A percentile compares a stretch with the other conserved stretches of the same genome.
phyloP scores from a whole-genome alignment of 1,284 basidiomycete species.

The Apiotrichum porosum region DNA sequence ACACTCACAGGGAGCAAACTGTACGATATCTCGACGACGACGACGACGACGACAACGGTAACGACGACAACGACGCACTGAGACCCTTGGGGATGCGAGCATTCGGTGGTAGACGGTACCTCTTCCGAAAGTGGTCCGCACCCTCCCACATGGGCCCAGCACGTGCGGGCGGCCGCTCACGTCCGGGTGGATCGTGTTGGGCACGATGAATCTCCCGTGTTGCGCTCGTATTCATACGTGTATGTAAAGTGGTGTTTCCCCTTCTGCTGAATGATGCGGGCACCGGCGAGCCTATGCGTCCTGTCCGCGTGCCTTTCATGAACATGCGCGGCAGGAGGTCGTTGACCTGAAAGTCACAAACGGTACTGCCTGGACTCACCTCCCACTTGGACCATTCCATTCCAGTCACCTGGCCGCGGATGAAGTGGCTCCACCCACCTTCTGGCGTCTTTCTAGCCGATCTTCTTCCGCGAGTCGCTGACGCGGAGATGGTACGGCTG shows the following conservation, averaged over 20 bases:
- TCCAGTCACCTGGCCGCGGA: constrained; percentile 61
- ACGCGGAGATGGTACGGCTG: constrained; percentile 67
- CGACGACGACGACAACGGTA: too few species aligned
- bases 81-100: too few species aligned
- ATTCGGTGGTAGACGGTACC: too few species aligned
- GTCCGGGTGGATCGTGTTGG: constrained; percentile 72
- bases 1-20: too few species aligned
- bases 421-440: constrained; percentile 73
- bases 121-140: too few species aligned
- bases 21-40: too few species aligned
- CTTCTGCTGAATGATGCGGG: constrained; percentile 63
- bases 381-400: constrained; percentile 65
- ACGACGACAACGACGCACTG: too few species aligned
- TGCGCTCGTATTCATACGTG: constrained; percentile 51
- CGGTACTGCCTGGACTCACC: constrained; percentile 23
- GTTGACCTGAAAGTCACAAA: constrained; percentile 36
- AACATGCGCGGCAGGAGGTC: constrained; percentile 72
- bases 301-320: constrained; percentile 62
- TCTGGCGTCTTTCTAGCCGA: constrained; percentile 61
- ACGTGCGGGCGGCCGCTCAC: constrained; percentile 58
- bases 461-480: constrained; percentile 68
- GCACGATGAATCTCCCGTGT: constrained; percentile 59
- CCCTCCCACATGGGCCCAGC: too few species aligned
- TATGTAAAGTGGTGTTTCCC: constrained; percentile 74
- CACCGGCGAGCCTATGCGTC: constrained; percentile 67